These are phyloP conservation scores for Cokeromyces recurvatus DNA, from an alignment of 371 early-diverging fungal genomes.

Conservation along the genomic window DNA sequence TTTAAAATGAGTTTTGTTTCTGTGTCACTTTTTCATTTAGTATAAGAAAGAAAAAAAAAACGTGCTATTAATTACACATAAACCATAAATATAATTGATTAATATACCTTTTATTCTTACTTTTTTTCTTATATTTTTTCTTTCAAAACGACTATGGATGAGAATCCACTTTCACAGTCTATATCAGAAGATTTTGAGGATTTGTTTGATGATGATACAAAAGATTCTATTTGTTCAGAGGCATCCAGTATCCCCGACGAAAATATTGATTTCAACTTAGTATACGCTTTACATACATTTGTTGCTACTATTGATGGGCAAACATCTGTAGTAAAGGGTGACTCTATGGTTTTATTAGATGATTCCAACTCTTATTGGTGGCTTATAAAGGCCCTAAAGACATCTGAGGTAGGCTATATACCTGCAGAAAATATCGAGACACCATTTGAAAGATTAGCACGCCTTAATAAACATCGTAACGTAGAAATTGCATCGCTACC, in stretches of 20 bases:
- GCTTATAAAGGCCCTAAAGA: conserved; percentile 86
- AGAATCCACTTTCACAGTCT: too few species aligned
- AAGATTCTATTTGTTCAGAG: conserved; percentile 45
- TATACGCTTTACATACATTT: conserved; percentile 93
- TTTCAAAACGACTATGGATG: too few species aligned
- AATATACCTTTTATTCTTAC: too few species aligned
- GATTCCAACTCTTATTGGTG: conserved; percentile 97
- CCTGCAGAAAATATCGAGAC: conserved; percentile 96
- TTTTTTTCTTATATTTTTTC: too few species aligned
- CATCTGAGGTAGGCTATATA: conserved; percentile 90
- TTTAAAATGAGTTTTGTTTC: too few species aligned
- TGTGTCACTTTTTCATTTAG: too few species aligned
- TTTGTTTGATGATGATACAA: conserved; percentile 39
- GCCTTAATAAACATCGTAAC: conserved; percentile 83
- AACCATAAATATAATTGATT: too few species aligned
- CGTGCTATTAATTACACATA: too few species aligned
- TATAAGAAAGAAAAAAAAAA: too few species aligned
- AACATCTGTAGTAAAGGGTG: conserved; percentile 86
- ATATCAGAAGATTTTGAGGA: too few species aligned
- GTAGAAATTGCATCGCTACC: conserved; percentile 45
- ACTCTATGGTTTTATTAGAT: conserved; percentile 84
- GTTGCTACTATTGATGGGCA: conserved; percentile 93
- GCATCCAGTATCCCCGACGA: conserved; percentile 67
- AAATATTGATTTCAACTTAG: conserved; percentile 70
- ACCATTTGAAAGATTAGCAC: conserved; percentile 82